phyloP scores from a whole-genome alignment of 371 early-diverging fungal species.

The Actinomortierella wolfii region DNA sequence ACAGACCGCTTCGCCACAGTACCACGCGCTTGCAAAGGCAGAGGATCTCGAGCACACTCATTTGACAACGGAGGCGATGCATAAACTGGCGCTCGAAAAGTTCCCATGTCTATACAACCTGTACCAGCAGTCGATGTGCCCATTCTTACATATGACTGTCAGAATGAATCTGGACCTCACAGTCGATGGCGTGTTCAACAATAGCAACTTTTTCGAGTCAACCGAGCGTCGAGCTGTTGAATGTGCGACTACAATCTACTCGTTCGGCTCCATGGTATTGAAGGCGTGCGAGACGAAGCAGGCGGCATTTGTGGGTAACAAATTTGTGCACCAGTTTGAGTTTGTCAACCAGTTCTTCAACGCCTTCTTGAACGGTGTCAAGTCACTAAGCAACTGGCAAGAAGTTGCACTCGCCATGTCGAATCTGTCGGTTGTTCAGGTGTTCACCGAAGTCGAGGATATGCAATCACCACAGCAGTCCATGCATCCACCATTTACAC shows the following conservation, averaged over 20 bases:
- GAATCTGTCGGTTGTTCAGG: constrained; percentile 59
- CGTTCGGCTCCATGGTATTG: constrained; percentile 65
- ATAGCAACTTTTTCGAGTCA: constrained; percentile 57
- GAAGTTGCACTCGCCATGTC: constrained; percentile 59
- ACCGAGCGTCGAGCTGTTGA: constrained; percentile 54
- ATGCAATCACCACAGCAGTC: constrained; percentile 15
- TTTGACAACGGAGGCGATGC: constrained; percentile 18
- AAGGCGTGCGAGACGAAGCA: constrained; percentile 64
- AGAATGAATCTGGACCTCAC: constrained; percentile 21
- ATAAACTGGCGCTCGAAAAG: constrained; percentile 23
- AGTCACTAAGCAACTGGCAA: constrained; percentile 52
- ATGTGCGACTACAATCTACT: constrained; percentile 67
- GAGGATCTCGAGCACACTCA: constrained; percentile 12
- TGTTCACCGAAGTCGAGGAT: constrained; percentile 58
- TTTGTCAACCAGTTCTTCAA: constrained; percentile 66
- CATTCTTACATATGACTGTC: constrained; percentile 30
- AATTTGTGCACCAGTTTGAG: constrained; percentile 58
- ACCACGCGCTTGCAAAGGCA: constrained; percentile 23
- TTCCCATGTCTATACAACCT: constrained; percentile 27
- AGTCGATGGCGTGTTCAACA: constrained; percentile 23
- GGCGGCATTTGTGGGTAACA: constrained; percentile 50
- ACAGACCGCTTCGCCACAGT: constrained; percentile 5
- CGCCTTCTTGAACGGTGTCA: constrained; percentile 58
- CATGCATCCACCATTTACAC: neutral
- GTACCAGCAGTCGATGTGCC: constrained; percentile 20